A percentile compares a stretch with the other conserved stretches of the same genome.
These are phyloP conservation scores for Ceriops tagal DNA, from an alignment of 345 rosid genomes.

Conservation along the genomic window DNA sequence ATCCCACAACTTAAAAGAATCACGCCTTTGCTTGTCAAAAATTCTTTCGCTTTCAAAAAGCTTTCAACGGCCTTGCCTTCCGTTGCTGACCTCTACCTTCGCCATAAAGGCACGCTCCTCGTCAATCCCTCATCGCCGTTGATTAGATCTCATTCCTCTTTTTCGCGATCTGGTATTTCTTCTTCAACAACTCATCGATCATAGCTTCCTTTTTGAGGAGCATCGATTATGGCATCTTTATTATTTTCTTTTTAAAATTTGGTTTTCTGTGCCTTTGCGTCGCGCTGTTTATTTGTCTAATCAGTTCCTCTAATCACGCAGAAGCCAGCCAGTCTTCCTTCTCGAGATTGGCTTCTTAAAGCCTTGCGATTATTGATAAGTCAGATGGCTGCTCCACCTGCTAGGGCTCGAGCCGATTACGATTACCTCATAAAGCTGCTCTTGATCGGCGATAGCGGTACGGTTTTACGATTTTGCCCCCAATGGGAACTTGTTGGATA, in stretches of 20 bases:
- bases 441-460: constrained; percentile 52
- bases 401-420: constrained; percentile 53
- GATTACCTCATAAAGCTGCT: constrained; percentile 52
- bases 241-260: background rate
- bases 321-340: background rate
- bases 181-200: background rate
- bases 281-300: background rate
- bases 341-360: background rate
- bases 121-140: background rate
- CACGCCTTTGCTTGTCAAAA: background rate
- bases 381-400: constrained; percentile 44
- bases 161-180: constrained; percentile 19
- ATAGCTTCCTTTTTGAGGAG: background rate
- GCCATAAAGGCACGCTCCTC: background rate
- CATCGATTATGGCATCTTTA: background rate
- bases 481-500: too few species aligned
- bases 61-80: constrained; percentile 21
- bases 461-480: constrained; percentile 5
- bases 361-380: background rate
- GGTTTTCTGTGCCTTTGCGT: background rate
- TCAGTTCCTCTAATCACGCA: background rate
- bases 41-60: background rate
- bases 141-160: constrained; percentile 15
- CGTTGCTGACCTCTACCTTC: constrained; percentile 22
- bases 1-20: background rate